Evolutionary conservation across 306 rosid species (phyloP).

Genomic region (Crataegus laevigata): DNA sequence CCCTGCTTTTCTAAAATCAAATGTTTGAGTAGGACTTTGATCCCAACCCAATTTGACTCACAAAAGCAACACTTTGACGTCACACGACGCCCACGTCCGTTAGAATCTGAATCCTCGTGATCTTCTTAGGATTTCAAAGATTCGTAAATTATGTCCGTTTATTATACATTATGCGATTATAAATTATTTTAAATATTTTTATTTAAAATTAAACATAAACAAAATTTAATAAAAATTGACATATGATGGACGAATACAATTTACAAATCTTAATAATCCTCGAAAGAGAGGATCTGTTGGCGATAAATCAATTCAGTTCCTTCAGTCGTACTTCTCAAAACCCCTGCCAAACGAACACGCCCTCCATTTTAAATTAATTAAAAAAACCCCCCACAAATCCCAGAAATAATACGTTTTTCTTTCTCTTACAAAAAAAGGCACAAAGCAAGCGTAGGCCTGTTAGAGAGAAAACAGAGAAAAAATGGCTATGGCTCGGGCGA

Average conservation of each 20-base stretch:
- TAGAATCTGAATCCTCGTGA: too few species aligned
- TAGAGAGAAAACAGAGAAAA: not conserved
- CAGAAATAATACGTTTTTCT: not conserved
- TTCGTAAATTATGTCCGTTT: accelerated
- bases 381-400: not conserved
- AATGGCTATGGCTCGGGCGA: slow-evolving; percentile 62
- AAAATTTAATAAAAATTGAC: accelerated
- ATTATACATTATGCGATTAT: accelerated
- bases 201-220: too few species aligned
- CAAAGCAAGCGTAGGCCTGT: not conserved
- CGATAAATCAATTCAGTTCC: not conserved
- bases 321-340: not conserved
- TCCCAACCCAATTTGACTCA: too few species aligned
- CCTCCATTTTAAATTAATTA: not conserved
- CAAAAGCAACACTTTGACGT: not conserved
- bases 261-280: too few species aligned
- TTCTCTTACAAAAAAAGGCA: not conserved
- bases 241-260: too few species aligned
- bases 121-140: accelerated
- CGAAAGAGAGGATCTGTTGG: too few species aligned
- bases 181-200: too few species aligned
- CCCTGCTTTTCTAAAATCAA: too few species aligned
- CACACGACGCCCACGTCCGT: not conserved
- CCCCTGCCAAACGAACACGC: not conserved
- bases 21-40: too few species aligned